Conservation (phyloP, 306 rosid species). For the Urtica urens region DNA sequence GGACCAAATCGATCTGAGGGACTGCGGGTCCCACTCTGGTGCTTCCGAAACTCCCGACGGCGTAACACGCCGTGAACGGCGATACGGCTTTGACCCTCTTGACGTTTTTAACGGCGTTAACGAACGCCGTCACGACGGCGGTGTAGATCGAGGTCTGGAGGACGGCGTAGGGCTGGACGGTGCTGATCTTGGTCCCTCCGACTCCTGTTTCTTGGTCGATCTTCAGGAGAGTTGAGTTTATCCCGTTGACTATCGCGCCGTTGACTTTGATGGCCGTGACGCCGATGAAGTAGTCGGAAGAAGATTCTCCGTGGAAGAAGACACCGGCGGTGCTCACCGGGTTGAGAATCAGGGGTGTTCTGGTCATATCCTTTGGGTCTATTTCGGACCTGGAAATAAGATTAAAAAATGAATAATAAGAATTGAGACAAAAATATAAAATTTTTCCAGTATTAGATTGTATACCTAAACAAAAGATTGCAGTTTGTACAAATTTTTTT, state of each 20-base stretch:
- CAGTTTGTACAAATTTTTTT: too few relatives aligned
- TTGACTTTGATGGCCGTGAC: slow-evolving; percentile 29
- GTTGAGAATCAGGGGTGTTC: slow-evolving; percentile 33
- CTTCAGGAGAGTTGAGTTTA: slow-evolving; percentile 31
- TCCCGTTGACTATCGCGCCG: neutral
- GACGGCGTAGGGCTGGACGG: slow-evolving; percentile 48
- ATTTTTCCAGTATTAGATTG: too few relatives aligned
- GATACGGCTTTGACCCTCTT: slow-evolving; percentile 29
- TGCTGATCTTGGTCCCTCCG: slow-evolving; percentile 74
- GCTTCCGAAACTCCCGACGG: slow-evolving; percentile 13
- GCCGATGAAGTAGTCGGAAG: slow-evolving; percentile 38
- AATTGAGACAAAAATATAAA: too few relatives aligned
- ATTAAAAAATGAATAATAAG: too few relatives aligned
- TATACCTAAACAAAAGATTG: too few relatives aligned
- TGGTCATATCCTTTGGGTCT: slow-evolving; percentile 7
- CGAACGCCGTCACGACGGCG: slow-evolving; percentile 31
- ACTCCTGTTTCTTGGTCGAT: slow-evolving; percentile 27
- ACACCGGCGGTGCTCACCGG: slow-evolving; percentile 20
- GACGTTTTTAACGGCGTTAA: neutral
- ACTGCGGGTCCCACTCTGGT: slow-evolving; percentile 34
- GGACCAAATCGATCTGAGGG: slow-evolving; percentile 33
- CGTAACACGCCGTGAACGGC: slow-evolving; percentile 48
- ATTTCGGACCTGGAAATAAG: too few relatives aligned
- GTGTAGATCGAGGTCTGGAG: slow-evolving; percentile 42
- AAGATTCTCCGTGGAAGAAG: slow-evolving; percentile 19